Evolutionary conservation across 1,139 yeast species (phyloP), one percentile per base, ranked within the genome.

Genomic region (Suhomyces bolitotheri): DNA sequence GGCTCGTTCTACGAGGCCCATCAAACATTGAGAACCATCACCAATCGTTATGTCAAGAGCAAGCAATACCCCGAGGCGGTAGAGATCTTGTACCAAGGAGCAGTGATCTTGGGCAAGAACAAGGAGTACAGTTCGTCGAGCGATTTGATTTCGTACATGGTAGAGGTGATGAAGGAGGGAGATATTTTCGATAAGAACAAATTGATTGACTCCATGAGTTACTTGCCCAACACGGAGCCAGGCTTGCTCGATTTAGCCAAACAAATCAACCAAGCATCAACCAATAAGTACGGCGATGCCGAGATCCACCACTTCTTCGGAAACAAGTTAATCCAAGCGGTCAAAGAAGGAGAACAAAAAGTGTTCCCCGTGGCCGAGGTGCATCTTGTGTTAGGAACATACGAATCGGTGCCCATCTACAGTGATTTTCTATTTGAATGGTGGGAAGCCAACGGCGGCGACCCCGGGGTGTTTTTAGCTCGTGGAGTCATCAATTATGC

Each of bases 1-100:
- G 89, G 89, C 2, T 85, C 89, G 36, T 88, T 73, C 62, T 90
- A 90, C 55, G 98, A 92, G 56, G 97, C 97, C 0, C 96, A 90
- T 55, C 97, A 90, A 60, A 90, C 96, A 0, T 72, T 90, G 34
- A 70, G 96, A 51, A 88, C 97, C 7, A 83, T 90, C 39, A 88
- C 86, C 29, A 88, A 89, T 47, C 71, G 98, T 53, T 83, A 86
- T 53, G 82, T 85, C 30, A 79, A 87, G 45, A 59, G 81, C 22
- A 77, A 78, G 44, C 79, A 83, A 44, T 86, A 74, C 55, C 59
- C 62, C 4, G 82, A 82, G 27, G 96, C 97, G 8, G 71, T 79
- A 36, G 89, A 85, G 37, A 64, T 89, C 39, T 69, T 90, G 26
- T 77, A 76, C 50, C 80, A 80, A 49, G 89, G 92, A 27, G 74